These are phyloP conservation scores for Hymenoscyphus fraxineus DNA, from an alignment of 2,329 filamentous ascomycete species.

Conservation along the genomic window DNA sequence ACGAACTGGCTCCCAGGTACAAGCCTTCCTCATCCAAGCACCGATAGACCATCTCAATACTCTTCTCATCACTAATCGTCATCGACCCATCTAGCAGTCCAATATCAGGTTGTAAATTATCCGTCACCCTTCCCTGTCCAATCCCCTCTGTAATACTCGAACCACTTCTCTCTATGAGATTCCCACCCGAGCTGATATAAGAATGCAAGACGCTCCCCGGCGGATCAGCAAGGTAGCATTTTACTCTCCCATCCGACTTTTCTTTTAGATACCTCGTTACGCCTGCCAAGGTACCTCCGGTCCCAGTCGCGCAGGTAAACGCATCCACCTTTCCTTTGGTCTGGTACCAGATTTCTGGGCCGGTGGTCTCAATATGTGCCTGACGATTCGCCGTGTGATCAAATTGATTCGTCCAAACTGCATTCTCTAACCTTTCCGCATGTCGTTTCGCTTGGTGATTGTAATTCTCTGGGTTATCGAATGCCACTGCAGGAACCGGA, in stretches of 20 bases:
- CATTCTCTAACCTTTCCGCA: slow-evolving; percentile 79
- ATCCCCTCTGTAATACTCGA: slow-evolving; percentile 97
- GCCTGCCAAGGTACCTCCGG: slow-evolving; percentile 85
- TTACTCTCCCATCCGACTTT: slow-evolving; percentile 70
- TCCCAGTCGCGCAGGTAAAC: slow-evolving; percentile 93
- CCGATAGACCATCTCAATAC: slow-evolving; percentile 94
- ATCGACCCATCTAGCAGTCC: slow-evolving; percentile 79
- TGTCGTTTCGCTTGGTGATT: slow-evolving; percentile 93
- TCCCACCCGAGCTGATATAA: slow-evolving; percentile 82
- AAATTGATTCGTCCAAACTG: slow-evolving; percentile 99
- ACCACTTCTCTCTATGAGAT: slow-evolving; percentile 74
- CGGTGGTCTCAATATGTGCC: slow-evolving; percentile 94
- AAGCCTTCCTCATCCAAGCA: slow-evolving; percentile 94
- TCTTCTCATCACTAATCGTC: slow-evolving; percentile 86
- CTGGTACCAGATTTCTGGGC: slow-evolving; percentile 95
- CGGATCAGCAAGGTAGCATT: slow-evolving; percentile 88
- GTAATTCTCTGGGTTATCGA: slow-evolving; percentile 94
- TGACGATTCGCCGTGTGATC: slow-evolving; percentile 92
- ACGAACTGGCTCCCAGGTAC: slow-evolving; percentile 90
- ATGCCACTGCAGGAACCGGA: slow-evolving; percentile 91
- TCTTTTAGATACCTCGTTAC: slow-evolving; percentile 87
- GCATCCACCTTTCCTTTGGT: slow-evolving; percentile 82
- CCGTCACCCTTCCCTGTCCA: slow-evolving; percentile 92
- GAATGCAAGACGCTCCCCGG: slow-evolving; percentile 90
- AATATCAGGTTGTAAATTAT: slow-evolving; percentile 85